Conservation (phyloP, 306 rosid species). For the Vigna angularis region DNA sequence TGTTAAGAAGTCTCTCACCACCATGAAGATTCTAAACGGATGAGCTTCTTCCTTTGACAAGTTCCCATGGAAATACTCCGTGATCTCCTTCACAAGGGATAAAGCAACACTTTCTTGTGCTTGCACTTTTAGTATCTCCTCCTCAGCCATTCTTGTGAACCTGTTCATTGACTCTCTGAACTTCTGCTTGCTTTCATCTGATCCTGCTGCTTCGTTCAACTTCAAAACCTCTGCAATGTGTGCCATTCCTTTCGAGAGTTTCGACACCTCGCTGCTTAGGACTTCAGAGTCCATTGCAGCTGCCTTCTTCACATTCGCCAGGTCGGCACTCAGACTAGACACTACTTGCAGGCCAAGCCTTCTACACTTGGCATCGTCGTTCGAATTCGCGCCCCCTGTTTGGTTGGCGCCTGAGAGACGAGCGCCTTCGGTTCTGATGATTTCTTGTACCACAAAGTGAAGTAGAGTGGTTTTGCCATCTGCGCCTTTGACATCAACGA, state of each 20-base stretch:
- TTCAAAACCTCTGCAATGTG: conserved; percentile 61
- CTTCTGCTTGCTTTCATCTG: conserved; percentile 53
- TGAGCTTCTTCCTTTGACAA: conserved; percentile 96
- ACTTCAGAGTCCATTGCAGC: conserved; percentile 95
- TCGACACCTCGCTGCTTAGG: conserved; percentile 74
- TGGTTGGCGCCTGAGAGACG: conserved; percentile 61
- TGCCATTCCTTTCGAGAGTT: conserved; percentile 75
- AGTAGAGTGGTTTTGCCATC: conserved; percentile 94
- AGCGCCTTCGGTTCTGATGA: conserved; percentile 87
- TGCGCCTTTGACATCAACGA: conserved; percentile 86
- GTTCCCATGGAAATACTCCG: conserved; percentile 96
- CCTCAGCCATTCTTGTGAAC: conserved; percentile 82
- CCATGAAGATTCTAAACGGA: conserved; percentile 93
- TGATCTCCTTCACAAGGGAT: conserved; percentile 90
- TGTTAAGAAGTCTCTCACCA: conserved; percentile 83
- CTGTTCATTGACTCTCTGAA: conserved; percentile 78
- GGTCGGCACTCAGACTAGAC: conserved; percentile 81
- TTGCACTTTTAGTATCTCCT: conserved; percentile 75
- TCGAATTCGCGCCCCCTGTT: conserved; percentile 47
- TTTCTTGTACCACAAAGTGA: conserved; percentile 97
- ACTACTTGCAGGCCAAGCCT: conserved; percentile 87
- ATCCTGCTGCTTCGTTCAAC: conserved; percentile 47
- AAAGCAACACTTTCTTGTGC: conserved; percentile 91
- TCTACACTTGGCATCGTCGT: conserved; percentile 81
- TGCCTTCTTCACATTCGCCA: conserved; percentile 84